Conservation (phyloP, 805 yeast genomes). For the Candida yuanshanica region DNA sequence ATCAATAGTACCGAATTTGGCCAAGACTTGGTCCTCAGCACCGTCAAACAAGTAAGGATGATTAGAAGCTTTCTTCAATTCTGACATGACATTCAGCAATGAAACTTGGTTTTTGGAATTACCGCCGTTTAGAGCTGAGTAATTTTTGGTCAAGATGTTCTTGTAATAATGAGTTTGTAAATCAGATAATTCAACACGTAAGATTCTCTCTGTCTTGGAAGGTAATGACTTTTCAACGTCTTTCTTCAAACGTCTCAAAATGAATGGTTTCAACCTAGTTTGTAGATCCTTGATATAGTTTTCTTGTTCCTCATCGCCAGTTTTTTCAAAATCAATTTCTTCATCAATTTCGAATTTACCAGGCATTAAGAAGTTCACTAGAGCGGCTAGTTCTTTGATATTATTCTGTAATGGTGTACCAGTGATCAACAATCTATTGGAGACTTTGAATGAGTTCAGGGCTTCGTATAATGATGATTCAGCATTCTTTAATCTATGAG, state of each 20-base stretch:
- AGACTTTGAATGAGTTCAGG: constrained; percentile 71
- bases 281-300: constrained; percentile 83
- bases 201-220: constrained; percentile 89
- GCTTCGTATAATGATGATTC: constrained; percentile 92
- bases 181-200: constrained; percentile 92
- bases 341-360: constrained; percentile 86
- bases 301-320: constrained; percentile 75
- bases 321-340: constrained; percentile 91
- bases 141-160: constrained; percentile 88
- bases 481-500: constrained; percentile 91
- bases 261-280: constrained; percentile 81
- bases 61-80: constrained; percentile 92
- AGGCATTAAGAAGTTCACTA: constrained; percentile 94
- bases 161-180: constrained; percentile 93
- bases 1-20: constrained; percentile 51
- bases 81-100: constrained; percentile 87
- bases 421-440: constrained; percentile 83
- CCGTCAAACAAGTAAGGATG: constrained; percentile 94
- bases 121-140: constrained; percentile 86
- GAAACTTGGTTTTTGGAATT: constrained; percentile 74
- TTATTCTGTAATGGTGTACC: constrained; percentile 98
- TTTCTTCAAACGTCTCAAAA: constrained; percentile 87
- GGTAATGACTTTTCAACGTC: constrained; percentile 97
- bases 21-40: constrained; percentile 78
- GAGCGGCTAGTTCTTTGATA: constrained; percentile 90